These are phyloP conservation scores for Amorphotheca resinae DNA, from an alignment of 495 filamentous ascomycete genomes.

Conservation along the genomic window DNA sequence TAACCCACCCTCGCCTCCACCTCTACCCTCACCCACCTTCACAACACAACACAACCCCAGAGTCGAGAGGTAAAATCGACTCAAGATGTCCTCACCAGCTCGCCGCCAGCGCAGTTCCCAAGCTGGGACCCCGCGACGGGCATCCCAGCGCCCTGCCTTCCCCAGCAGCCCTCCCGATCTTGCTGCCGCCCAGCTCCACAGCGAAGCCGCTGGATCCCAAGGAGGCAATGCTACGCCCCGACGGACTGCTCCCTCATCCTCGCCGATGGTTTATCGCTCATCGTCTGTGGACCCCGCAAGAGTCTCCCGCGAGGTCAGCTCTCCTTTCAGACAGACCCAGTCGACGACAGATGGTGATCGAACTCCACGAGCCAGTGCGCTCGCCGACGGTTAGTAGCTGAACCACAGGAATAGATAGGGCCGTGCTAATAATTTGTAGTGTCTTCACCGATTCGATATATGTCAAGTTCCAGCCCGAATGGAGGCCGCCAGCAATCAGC, in stretches of 20 bases:
- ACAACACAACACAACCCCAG: not conserved
- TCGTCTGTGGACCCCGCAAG: constrained; percentile 40
- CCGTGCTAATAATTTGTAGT: constrained; percentile 36
- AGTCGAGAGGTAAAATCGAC: not conserved
- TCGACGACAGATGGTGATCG: constrained; percentile 45
- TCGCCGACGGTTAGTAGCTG: constrained; percentile 51
- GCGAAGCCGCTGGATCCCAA: constrained; percentile 34
- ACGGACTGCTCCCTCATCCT: constrained; percentile 44
- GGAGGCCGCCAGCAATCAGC: constrained; percentile 50
- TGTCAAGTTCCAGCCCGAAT: constrained; percentile 72
- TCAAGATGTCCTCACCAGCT: constrained; percentile 46
- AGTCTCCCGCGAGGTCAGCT: constrained; percentile 33
- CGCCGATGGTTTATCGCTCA: constrained; percentile 73
- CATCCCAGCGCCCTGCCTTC: constrained; percentile 32
- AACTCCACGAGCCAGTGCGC: constrained; percentile 58
- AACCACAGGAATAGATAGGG: not conserved
- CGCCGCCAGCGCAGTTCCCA: constrained; percentile 41
- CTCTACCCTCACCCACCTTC: not conserved
- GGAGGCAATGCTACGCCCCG: constrained; percentile 25
- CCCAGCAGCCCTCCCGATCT: constrained; percentile 34
- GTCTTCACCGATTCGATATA: constrained; percentile 84
- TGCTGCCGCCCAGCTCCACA: constrained; percentile 32
- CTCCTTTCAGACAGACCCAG: constrained; percentile 40
- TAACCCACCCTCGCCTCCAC: not conserved
- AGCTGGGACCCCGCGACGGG: constrained; percentile 42